Evolutionary conservation across 208 protist genomes (phyloP).

Genomic region (Trypanosoma lewisi): DNA sequence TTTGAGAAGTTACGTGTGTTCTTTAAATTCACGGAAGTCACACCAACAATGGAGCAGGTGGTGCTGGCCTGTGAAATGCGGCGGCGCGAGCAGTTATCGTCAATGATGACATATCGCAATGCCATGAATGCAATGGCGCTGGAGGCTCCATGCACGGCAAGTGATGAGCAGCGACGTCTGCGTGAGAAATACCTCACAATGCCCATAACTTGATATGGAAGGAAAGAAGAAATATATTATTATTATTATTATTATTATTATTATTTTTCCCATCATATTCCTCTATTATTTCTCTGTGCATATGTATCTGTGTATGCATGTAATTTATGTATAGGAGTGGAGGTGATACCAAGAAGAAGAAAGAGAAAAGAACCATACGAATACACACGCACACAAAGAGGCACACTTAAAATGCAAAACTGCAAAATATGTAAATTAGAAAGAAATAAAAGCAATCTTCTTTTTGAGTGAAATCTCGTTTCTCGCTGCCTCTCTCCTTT

Average conservation of each 20-base stretch:
- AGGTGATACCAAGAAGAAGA: too few species aligned
- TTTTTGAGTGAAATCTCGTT: background rate
- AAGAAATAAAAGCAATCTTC: too few species aligned
- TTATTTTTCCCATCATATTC: too few species aligned
- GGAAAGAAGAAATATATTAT: background rate
- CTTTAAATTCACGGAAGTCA: conserved; percentile 37
- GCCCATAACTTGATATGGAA: background rate
- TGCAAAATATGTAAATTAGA: too few species aligned
- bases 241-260: too few species aligned
- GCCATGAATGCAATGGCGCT: conserved; percentile 26
- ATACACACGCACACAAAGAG: too few species aligned
- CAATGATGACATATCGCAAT: conserved; percentile 43
- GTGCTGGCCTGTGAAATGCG: conserved; percentile 37
- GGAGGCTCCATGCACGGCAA: conserved; percentile 3
- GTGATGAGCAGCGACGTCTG: conserved; percentile 33
- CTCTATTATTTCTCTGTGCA: background rate
- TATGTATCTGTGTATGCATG: conserved; percentile 15
- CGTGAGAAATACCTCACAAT: conserved; percentile 34
- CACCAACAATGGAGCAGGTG: conserved; percentile 21
- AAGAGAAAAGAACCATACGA: too few species aligned
- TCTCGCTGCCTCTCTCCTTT: background rate
- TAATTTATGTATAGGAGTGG: conserved; percentile 16
- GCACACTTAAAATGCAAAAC: too few species aligned
- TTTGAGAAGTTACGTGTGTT: conserved; percentile 43
- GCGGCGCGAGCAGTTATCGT: conserved; percentile 39